Evolutionary conservation across 2,329 filamentous ascomycete genomes (phyloP).

Genomic region (Dactylellina leptospora): DNA sequence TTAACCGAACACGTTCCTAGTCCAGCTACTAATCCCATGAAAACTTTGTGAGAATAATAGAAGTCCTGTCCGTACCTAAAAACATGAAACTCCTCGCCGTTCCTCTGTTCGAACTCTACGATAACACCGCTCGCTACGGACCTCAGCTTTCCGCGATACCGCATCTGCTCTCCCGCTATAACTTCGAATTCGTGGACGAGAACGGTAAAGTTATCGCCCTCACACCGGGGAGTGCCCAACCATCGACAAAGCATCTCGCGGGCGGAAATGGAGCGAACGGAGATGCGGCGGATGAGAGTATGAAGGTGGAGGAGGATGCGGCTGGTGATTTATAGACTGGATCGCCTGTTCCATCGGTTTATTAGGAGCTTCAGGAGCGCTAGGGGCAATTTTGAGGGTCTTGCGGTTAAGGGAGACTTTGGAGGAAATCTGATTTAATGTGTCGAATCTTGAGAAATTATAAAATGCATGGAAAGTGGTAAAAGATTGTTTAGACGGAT

Average conservation of each 20-base stretch:
- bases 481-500: no score
- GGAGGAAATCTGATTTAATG: no score
- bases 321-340: conserved; percentile 48
- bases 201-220: conserved; percentile 83
- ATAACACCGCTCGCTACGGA: conserved; percentile 93
- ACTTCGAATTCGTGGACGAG: conserved; percentile 97
- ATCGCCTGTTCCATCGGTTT: conserved; percentile 11
- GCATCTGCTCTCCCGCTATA: conserved; percentile 91
- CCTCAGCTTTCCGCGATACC: conserved; percentile 96
- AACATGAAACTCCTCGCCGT: conserved; percentile 99
- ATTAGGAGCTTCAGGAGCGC: no score
- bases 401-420: no score
- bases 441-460: no score
- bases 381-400: no score
- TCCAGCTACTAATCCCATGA: background rate
- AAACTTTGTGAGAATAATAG: conserved; percentile 65
- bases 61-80: conserved; percentile 95
- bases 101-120: conserved; percentile 95
- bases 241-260: conserved; percentile 36
- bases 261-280: conserved; percentile 18
- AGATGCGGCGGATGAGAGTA: conserved; percentile 34
- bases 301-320: conserved; percentile 49
- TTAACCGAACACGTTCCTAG: background rate
- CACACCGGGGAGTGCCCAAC: conserved; percentile 73
- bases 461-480: no score